Percentiles rank a stretch among this genome's conserved stretches.
phyloP scores from a whole-genome alignment of 2,329 filamentous ascomycete species.

The Arthrobotrys musiformis region DNA sequence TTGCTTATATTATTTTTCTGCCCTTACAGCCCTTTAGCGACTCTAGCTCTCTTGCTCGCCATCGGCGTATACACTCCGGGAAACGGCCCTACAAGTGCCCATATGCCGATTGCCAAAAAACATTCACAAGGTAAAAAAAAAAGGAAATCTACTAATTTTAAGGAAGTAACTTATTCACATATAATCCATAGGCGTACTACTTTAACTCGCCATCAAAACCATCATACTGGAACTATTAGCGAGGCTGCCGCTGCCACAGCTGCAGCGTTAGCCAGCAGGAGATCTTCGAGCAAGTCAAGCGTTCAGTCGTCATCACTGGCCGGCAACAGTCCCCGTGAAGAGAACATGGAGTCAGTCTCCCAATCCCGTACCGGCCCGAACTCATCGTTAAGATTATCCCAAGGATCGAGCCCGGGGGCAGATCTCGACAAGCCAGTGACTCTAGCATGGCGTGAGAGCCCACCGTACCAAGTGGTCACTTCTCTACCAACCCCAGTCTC shows the following conservation, averaged over 20 bases:
- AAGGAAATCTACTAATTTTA: background rate
- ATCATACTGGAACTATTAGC: constrained; percentile 93
- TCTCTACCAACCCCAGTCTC: constrained; percentile 58
- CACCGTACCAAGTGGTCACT: constrained; percentile 56
- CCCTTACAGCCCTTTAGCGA: constrained; percentile 87
- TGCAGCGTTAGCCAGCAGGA: constrained; percentile 74
- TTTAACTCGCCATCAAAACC: constrained; percentile 92
- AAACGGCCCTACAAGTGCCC: constrained; percentile 97
- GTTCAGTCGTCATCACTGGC: constrained; percentile 62
- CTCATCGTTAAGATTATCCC: constrained; percentile 55
- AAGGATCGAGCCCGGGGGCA: constrained; percentile 52
- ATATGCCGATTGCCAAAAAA: constrained; percentile 97
- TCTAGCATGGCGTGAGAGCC: constrained; percentile 48
- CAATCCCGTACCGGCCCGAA: constrained; percentile 54
- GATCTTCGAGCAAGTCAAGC: constrained; percentile 61
- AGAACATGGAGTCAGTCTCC: constrained; percentile 56
- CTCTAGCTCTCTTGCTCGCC: constrained; percentile 90
- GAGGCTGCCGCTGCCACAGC: constrained; percentile 90
- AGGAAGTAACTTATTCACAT: background rate
- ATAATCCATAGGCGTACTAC: constrained; percentile 78
- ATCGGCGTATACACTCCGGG: constrained; percentile 93
- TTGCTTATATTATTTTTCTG: background rate
- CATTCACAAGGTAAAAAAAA: constrained; percentile 74
- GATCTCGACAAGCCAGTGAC: constrained; percentile 52
- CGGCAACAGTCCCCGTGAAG: constrained; percentile 59